Conservation (phyloP, 164 flowering plant species). For the Amborella trichopoda region DNA sequence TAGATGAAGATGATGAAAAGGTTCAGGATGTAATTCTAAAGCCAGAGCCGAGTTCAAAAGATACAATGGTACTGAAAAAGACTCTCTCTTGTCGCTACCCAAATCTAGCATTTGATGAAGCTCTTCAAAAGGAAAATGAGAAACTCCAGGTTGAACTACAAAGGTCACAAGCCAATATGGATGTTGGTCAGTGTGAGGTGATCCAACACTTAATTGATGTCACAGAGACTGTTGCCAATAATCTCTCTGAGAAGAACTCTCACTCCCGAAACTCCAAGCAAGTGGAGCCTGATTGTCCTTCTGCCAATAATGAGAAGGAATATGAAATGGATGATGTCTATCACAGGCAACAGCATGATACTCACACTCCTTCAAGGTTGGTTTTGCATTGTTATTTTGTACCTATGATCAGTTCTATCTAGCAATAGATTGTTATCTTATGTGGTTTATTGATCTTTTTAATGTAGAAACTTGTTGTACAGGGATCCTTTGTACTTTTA, state of each 20-base stretch:
- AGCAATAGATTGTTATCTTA: too few species aligned
- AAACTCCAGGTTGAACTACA: conserved; percentile 82
- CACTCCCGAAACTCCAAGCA: conserved; percentile 28
- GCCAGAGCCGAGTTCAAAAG: conserved; percentile 45
- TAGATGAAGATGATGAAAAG: conserved; percentile 77
- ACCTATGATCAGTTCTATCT: too few species aligned
- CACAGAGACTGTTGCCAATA: conserved; percentile 46
- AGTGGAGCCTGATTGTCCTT: conserved; percentile 24
- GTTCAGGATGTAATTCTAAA: conserved; percentile 60
- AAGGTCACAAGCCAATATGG: conserved; percentile 61
- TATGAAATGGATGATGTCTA: conserved; percentile 21
- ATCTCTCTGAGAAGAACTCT: conserved; percentile 32
- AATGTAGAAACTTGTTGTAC: too few species aligned
- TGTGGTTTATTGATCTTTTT: too few species aligned
- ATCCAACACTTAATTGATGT: conserved; percentile 74
- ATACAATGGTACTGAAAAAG: conserved; percentile 54
- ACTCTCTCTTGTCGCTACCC: conserved; percentile 85
- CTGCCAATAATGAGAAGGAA: conserved; percentile 22
- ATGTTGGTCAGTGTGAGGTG: conserved; percentile 66
- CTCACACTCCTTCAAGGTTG: conserved; percentile 37
- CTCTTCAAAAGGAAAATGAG: conserved; percentile 64
- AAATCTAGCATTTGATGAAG: conserved; percentile 49
- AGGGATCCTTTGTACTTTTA: too few species aligned
- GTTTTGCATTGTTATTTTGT: too few species aligned
- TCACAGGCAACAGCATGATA: conserved; percentile 16